phyloP scores from a whole-genome alignment of 257 asterid species.

The Petunia axillaris region DNA sequence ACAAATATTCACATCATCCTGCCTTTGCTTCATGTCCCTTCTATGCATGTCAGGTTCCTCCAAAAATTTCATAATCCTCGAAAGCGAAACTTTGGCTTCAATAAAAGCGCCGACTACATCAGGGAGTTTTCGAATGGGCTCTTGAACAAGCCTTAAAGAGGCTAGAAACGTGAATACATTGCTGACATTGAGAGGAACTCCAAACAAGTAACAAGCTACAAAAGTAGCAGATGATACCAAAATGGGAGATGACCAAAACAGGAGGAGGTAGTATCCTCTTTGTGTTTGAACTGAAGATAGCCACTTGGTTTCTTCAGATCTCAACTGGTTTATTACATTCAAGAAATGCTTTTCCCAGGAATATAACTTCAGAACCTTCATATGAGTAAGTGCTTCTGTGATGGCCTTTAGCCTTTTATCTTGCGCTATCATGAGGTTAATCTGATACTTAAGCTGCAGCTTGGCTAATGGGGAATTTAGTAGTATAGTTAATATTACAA shows the following conservation, averaged over 20 bases:
- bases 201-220: conserved; percentile 75
- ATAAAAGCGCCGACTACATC: conserved; percentile 82
- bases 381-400: conserved; percentile 70
- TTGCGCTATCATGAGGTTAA: conserved; percentile 78
- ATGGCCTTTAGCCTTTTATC: conserved; percentile 77
- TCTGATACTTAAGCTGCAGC: conserved; percentile 73
- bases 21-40: conserved; percentile 39
- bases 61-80: conserved; percentile 65
- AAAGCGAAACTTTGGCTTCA: conserved; percentile 76
- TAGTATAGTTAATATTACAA: conserved; percentile 62
- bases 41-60: conserved; percentile 70
- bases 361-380: conserved; percentile 82
- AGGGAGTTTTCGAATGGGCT: conserved; percentile 75
- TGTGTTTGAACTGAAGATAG: conserved; percentile 67
- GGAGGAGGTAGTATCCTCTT: conserved; percentile 60
- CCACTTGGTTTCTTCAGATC: conserved; percentile 70
- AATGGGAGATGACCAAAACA: conserved; percentile 85
- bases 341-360: conserved; percentile 89
- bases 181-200: conserved; percentile 65
- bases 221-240: conserved; percentile 86
- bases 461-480: conserved; percentile 80
- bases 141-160: conserved; percentile 74
- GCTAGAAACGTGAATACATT: conserved; percentile 90
- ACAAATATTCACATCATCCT: conserved; percentile 22
- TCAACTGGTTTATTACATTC: conserved; percentile 48